A percentile compares a stretch with the other conserved stretches of the same genome.
Conservation (phyloP, 176 grass and related monocot genomes). For the Tuctoria greenei region DNA sequence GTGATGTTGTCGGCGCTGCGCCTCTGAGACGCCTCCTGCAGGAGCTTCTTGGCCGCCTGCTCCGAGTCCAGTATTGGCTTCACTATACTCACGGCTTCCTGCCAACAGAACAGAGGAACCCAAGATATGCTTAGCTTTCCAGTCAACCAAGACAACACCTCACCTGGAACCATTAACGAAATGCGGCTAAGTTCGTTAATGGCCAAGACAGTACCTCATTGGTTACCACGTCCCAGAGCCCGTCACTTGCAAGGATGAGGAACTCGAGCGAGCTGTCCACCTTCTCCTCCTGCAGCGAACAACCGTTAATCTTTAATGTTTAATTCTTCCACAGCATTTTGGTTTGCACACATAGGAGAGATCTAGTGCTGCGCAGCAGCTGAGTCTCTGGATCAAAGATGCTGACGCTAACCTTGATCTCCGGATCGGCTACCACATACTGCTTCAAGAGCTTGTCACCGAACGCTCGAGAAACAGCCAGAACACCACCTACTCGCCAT, state of each 20-base stretch:
- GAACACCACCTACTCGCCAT: slow-evolving; percentile 87
- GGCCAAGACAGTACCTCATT: no score
- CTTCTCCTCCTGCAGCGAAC: slow-evolving; percentile 59
- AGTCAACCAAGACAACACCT: neutral
- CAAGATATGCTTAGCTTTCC: neutral
- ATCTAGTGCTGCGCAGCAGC: no score
- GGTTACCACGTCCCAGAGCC: slow-evolving; percentile 83
- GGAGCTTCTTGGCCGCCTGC: slow-evolving; percentile 69
- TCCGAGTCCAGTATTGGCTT: slow-evolving; percentile 64
- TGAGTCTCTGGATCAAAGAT: neutral
- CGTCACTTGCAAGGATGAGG: slow-evolving; percentile 90
- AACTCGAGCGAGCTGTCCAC: slow-evolving; percentile 80
- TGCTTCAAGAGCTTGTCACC: slow-evolving; percentile 90
- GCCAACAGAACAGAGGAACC: neutral
- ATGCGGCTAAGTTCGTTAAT: no score
- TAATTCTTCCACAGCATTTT: neutral
- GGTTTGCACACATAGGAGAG: neutral
- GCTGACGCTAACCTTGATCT: slow-evolving; percentile 73
- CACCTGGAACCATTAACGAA: neutral
- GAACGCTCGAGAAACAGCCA: slow-evolving; percentile 87
- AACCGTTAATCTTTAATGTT: no score
- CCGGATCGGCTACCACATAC: slow-evolving; percentile 88
- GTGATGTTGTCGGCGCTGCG: slow-evolving; percentile 85
- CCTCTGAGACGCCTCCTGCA: slow-evolving; percentile 62
- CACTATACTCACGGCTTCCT: slow-evolving; percentile 86